Evolutionary conservation across 768 basidiomycete genomes (phyloP).

Genomic region (Rhizopogon sp.): DNA sequence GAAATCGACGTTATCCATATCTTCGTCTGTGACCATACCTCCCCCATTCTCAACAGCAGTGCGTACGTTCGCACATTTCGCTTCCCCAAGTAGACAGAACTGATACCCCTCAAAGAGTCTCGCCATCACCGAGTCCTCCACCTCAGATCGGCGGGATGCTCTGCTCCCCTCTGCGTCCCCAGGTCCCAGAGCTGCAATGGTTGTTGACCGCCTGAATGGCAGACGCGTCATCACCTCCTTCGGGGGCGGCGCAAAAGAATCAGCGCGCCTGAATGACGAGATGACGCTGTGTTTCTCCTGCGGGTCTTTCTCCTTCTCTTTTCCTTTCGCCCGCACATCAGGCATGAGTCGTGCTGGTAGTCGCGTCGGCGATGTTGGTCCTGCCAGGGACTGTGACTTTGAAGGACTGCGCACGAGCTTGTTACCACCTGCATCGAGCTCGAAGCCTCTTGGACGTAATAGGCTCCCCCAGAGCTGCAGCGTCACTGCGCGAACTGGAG

Average conservation of each 20-base stretch:
- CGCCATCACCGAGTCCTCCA: neutral
- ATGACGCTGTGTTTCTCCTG: constrained; percentile 35
- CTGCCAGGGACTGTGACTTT: constrained; percentile 31
- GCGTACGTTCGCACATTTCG: constrained; percentile 50
- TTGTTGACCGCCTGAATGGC: constrained; percentile 43
- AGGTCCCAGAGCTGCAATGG: constrained; percentile 12
- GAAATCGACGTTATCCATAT: constrained; percentile 53
- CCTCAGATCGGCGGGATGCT: neutral
- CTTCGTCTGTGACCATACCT: constrained; percentile 34
- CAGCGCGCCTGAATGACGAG: constrained; percentile 54
- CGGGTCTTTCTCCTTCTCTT: constrained; percentile 13
- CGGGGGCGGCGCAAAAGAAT: constrained; percentile 54
- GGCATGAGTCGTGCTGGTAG: constrained; percentile 8
- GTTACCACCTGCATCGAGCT: constrained; percentile 39
- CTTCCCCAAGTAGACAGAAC: constrained; percentile 66
- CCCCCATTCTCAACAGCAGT: constrained; percentile 63
- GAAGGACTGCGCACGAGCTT: constrained; percentile 59
- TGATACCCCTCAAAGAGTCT: constrained; percentile 50
- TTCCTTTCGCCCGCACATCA: constrained; percentile 1
- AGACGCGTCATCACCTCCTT: constrained; percentile 25
- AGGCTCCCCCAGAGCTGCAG: constrained; percentile 70
- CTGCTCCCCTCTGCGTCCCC: constrained; percentile 16
- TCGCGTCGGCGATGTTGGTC: constrained; percentile 13
- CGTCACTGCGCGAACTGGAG: constrained; percentile 45
- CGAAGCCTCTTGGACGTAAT: constrained; percentile 62